These are phyloP conservation scores for Hypoxylon sp. DNA, from an alignment of 2,329 filamentous ascomycete genomes.

Conservation along the genomic window DNA sequence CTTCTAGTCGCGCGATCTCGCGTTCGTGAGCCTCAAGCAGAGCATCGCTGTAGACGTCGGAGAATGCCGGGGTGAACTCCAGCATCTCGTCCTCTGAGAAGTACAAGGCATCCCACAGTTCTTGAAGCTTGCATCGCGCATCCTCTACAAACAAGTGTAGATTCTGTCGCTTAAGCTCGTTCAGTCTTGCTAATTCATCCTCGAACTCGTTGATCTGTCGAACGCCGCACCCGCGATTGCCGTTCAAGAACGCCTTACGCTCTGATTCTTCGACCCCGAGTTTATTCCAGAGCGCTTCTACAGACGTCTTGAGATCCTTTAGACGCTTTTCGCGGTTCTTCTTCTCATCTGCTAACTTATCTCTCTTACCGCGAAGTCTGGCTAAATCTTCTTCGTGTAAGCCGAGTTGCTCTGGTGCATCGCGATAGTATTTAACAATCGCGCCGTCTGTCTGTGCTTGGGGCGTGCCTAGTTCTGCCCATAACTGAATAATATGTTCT, in stretches of 20 bases:
- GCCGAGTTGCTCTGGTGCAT: constrained; percentile 92
- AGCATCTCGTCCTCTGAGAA: constrained; percentile 99
- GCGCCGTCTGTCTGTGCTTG: constrained; percentile 90
- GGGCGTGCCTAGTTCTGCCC: constrained; percentile 94
- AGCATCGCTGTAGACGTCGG: constrained; percentile 96
- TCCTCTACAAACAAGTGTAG: constrained; percentile 97
- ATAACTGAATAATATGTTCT: constrained; percentile 91
- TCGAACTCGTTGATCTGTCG: constrained; percentile 96
- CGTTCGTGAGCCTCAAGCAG: constrained; percentile 94
- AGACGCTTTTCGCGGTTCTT: constrained; percentile 81
- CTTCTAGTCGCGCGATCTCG: constrained; percentile 85
- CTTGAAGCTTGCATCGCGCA: constrained; percentile 88
- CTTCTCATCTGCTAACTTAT: constrained; percentile 91
- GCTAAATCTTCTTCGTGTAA: constrained; percentile 88
- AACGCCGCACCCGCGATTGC: constrained; percentile 90
- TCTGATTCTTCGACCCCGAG: constrained; percentile 86
- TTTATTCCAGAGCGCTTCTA: constrained; percentile 91
- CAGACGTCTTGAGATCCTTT: constrained; percentile 78
- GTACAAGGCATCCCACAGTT: constrained; percentile 94
- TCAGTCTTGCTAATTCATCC: constrained; percentile 86
- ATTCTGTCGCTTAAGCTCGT: constrained; percentile 95
- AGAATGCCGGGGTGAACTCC: constrained; percentile 96
- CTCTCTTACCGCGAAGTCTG: constrained; percentile 78
- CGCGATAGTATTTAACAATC: constrained; percentile 90
- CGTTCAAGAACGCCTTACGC: constrained; percentile 84